phyloP scores from a whole-genome alignment of 352 stramenopile species.

The Phytophthora sp. region DNA sequence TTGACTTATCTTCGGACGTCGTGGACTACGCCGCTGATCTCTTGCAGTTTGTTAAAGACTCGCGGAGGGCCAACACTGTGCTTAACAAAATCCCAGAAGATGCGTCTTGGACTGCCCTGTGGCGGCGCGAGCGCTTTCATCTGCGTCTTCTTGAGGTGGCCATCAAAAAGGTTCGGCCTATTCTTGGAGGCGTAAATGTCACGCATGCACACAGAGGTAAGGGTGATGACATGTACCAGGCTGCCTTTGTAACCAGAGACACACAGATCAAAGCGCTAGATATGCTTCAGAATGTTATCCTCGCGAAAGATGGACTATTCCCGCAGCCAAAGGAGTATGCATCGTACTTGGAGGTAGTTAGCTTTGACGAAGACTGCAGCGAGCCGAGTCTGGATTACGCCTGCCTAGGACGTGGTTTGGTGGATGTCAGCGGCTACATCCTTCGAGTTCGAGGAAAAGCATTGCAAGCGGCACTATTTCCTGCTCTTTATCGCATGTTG shows the following conservation, averaged over 20 bases:
- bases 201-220: conserved; percentile 57
- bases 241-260: conserved; percentile 35
- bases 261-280: conserved; percentile 47
- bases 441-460: conserved; percentile 43
- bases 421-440: conserved; percentile 54
- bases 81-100: conserved; percentile 55
- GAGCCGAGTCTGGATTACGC: conserved; percentile 53
- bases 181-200: conserved; percentile 67
- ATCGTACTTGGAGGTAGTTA: conserved; percentile 50
- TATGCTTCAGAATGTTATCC: conserved; percentile 51
- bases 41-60: conserved; percentile 49
- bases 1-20: conserved; percentile 64
- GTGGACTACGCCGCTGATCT: conserved; percentile 65
- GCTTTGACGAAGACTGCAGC: conserved; percentile 48
- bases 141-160: conserved; percentile 50
- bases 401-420: conserved; percentile 58
- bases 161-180: conserved; percentile 39
- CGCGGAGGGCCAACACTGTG: conserved; percentile 38
- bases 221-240: conserved; percentile 37
- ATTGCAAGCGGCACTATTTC: conserved; percentile 49
- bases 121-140: conserved; percentile 50
- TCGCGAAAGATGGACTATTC: conserved; percentile 57
- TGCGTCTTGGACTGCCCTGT: conserved; percentile 57
- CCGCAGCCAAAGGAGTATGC: conserved; percentile 52
- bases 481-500: conserved; percentile 55